Conservation (phyloP, 768 basidiomycete species). For the Tulasnella sp. region DNA sequence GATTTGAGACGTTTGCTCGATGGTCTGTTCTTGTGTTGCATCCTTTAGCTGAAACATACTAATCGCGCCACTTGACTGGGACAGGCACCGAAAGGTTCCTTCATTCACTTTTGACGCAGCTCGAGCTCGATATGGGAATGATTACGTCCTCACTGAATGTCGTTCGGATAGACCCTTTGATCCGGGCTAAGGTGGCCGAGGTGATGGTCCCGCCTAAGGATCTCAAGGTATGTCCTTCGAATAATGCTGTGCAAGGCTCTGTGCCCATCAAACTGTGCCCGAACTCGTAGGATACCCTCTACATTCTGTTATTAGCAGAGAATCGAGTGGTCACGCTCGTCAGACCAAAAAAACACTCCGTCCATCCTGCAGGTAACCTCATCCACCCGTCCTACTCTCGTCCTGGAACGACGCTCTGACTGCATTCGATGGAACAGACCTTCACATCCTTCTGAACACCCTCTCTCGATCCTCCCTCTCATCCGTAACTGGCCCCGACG, state of each 20-base stretch:
- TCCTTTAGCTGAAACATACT: not conserved
- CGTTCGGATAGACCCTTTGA: constrained; percentile 53
- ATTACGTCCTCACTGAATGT: constrained; percentile 71
- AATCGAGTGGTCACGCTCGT: constrained; percentile 76
- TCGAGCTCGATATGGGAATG: constrained; percentile 74
- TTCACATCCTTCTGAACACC: constrained; percentile 88
- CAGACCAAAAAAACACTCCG: constrained; percentile 84
- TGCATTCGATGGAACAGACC: constrained; percentile 37
- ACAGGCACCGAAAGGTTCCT: constrained; percentile 77
- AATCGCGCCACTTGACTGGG: not conserved
- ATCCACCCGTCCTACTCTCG: not conserved
- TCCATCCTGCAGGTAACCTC: constrained; percentile 73
- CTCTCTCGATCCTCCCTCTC: constrained; percentile 65
- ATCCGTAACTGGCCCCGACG: constrained; percentile 47
- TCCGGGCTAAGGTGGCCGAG: constrained; percentile 70
- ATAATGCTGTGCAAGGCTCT: too few species aligned
- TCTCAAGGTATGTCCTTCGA: constrained; percentile 49
- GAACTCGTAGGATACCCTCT: constrained; percentile 79
- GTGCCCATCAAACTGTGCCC: too few species aligned
- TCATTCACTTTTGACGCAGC: constrained; percentile 50
- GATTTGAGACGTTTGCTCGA: constrained; percentile 68
- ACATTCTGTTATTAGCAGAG: constrained; percentile 73
- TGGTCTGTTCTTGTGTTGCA: constrained; percentile 29
- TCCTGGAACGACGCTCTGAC: not conserved
- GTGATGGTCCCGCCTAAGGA: constrained; percentile 68